Base-by-base conservation (phyloP, 2,329 filamentous ascomycete genomes). In the Arthrobotrys pseudoclavata region DNA sequence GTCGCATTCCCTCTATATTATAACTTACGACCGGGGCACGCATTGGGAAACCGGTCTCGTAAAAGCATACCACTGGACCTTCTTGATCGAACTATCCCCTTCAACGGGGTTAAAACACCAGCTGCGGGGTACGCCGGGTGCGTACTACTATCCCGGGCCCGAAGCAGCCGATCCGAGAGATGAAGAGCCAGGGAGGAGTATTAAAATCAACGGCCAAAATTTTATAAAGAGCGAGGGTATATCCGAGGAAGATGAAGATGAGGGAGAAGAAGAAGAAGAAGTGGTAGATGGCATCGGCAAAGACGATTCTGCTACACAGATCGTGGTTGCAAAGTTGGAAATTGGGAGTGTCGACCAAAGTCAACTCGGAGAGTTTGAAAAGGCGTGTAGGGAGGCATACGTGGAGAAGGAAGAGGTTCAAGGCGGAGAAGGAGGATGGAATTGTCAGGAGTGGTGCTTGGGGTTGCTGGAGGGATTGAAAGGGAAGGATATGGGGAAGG, bases 401-500 rank as follows among this genome's bases (percentile, higher is more conserved):
- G 48, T 72, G 26, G 69, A 72, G 24, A 50, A 31, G 29, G 50
- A 66, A 15, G 69, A 72, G 24, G 55, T 62, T 10, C 48, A 63
- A 13, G 70, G 52, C 2, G 70, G 53, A 9, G 70, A 68, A 26
- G 63, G 53, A 3, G 18, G 48, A 2, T 68, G 53, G 53, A 66
- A 72, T 61, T 72, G 69, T 20, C 69, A 72, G 26, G 40, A 66
- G 24, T 72, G 69, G 69, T 72, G 69, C 29, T 47, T 72, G 48
- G 69, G 50, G 9, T 34, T 64, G 20, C 60, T 72, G 50, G 69
- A 66, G 15, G 61, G 45, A 1, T 40, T 72, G 37, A 37, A 60
- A 12, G 31, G 22, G 6, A 64, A 45, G 31, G 24, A 37, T 26
- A 7, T 57, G 26, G 37, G 18, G 31, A 63, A 34, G 20, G 69